Percentiles rank a stretch among this genome's conserved stretches.
phyloP scores from a whole-genome alignment of 169 alveolate species.

The Cryptosporidium canis region DNA sequence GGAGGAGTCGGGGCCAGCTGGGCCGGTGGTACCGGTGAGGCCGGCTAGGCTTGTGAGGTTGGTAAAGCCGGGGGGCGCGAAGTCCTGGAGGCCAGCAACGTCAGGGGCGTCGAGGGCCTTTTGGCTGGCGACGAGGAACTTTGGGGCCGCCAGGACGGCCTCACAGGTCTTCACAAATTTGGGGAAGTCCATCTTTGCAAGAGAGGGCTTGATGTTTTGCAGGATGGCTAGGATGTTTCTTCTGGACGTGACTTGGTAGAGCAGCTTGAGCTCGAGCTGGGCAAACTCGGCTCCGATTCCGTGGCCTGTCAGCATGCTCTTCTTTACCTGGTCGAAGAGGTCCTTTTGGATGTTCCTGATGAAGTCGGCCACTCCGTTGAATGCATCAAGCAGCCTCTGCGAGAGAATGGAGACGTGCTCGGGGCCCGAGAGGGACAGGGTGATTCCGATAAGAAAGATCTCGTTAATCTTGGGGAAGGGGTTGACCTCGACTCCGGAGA shows the following conservation, averaged over 20 bases:
- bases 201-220: neutral
- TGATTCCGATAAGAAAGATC: neutral
- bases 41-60: neutral
- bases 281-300: neutral
- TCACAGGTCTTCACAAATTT: neutral
- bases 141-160: neutral
- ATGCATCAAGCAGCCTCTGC: neutral
- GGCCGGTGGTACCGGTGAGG: neutral
- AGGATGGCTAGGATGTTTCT: neutral
- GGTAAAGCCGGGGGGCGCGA: neutral
- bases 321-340: neutral
- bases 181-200: neutral
- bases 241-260: neutral
- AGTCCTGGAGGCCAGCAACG: neutral
- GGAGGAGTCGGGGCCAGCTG: neutral
- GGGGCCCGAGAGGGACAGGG: neutral
- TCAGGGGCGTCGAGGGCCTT: neutral
- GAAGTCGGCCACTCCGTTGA: neutral
- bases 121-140: constrained; percentile 25
- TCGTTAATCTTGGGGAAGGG: constrained; percentile 6
- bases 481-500: neutral
- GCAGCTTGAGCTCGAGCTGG: neutral
- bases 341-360: neutral
- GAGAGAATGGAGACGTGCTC: neutral
- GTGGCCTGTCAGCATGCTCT: neutral